Evolutionary conservation across 441 rosid species (phyloP).

Genomic region (Corymbia calophylla): DNA sequence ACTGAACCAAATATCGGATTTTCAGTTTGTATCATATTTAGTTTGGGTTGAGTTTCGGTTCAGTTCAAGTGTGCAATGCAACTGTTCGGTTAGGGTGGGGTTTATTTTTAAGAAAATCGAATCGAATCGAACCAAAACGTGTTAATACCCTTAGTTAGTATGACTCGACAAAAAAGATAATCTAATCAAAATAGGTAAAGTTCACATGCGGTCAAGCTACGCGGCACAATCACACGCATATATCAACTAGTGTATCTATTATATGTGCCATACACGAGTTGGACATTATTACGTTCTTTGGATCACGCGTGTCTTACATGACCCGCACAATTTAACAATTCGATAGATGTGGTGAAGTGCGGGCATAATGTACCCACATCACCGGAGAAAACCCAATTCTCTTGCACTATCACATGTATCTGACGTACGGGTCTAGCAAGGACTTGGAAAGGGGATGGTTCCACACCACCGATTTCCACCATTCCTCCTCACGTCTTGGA

Average conservation of each 20-base stretch:
- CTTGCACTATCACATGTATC: accelerated
- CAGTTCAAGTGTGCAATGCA: too few species aligned
- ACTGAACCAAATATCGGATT: too few species aligned
- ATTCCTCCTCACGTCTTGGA: accelerated
- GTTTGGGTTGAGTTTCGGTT: too few species aligned
- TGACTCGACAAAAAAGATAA: too few species aligned
- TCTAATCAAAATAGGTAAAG: too few species aligned
- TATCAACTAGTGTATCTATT: neutral
- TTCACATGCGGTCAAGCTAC: too few species aligned
- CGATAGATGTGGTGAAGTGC: neutral
- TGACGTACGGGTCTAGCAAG: neutral
- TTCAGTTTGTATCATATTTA: too few species aligned
- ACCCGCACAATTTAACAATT: neutral
- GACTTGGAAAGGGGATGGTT: neutral
- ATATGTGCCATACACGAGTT: neutral
- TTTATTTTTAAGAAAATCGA: too few species aligned
- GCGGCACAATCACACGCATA: too few species aligned
- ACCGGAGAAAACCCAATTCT: neutral
- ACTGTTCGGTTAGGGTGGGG: too few species aligned
- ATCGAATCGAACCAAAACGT: too few species aligned
- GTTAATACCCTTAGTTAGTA: too few species aligned
- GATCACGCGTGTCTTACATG: neutral
- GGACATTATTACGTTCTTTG: neutral
- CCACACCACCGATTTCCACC: neutral
- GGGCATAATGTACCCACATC: neutral